phyloP scores from a whole-genome alignment of 192 early-diverging fungal genomes.

The Dimargaris cristalligena region DNA sequence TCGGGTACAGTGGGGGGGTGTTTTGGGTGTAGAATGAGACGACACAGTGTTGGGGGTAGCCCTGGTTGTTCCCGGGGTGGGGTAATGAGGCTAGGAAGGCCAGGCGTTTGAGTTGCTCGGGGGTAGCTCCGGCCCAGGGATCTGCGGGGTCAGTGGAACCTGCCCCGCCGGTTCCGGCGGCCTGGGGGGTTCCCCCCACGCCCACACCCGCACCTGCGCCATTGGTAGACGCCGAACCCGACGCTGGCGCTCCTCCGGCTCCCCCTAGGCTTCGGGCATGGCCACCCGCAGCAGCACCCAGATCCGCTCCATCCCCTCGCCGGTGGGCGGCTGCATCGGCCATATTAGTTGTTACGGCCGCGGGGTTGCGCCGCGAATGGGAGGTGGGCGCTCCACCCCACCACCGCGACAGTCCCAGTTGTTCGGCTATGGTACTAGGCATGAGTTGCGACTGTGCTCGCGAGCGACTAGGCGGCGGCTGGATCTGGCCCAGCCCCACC shows the following conservation, averaged over 20 bases:
- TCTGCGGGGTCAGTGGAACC: neutral
- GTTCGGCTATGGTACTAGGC: neutral
- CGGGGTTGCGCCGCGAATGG: neutral
- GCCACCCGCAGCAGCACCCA: neutral
- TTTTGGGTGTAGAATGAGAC: conserved; percentile 7
- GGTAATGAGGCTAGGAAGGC: conserved; percentile 2
- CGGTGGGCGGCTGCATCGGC: neutral
- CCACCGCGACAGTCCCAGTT: neutral
- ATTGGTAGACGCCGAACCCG: neutral
- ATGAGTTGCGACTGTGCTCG: neutral
- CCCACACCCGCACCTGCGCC: neutral
- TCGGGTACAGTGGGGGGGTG: conserved; percentile 5
- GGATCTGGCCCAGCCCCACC: too few relatives aligned
- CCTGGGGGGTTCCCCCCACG: neutral
- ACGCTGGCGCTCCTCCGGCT: neutral
- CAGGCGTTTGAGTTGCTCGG: neutral
- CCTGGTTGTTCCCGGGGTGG: conserved; percentile 3
- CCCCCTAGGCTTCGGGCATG: neutral
- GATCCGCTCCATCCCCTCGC: too few relatives aligned
- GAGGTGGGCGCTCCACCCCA: neutral
- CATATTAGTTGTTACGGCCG: neutral
- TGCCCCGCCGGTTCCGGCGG: neutral
- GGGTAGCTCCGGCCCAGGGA: neutral
- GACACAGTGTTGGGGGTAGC: conserved; percentile 3
- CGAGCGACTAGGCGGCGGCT: too few relatives aligned